These are phyloP conservation scores for Teunomyces aglyptinius DNA, from an alignment of 805 yeast genomes.

Conservation along the genomic window DNA sequence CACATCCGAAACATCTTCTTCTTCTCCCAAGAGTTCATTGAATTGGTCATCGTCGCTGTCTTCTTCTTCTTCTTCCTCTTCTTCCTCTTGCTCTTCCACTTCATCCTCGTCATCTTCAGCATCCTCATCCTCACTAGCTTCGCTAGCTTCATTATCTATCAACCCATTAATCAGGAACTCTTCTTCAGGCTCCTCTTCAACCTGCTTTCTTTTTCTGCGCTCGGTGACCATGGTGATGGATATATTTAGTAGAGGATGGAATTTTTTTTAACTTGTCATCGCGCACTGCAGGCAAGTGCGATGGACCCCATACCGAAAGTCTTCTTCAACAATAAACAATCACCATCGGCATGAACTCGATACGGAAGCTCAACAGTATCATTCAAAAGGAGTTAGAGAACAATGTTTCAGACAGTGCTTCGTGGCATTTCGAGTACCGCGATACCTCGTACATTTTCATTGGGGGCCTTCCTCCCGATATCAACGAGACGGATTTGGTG, in stretches of 20 bases:
- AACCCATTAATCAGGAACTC: slow-evolving; percentile 37
- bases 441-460: slow-evolving; percentile 77
- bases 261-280: slow-evolving; percentile 4
- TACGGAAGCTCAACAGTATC: slow-evolving; percentile 49
- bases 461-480: slow-evolving; percentile 63
- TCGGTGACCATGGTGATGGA: slow-evolving; percentile 4
- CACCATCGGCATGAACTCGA: slow-evolving; percentile 30
- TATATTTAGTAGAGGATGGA: background rate
- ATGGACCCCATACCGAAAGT: slow-evolving; percentile 4
- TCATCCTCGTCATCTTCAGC: slow-evolving; percentile 23
- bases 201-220: slow-evolving; percentile 15
- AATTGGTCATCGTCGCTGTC: slow-evolving; percentile 61
- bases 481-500: slow-evolving; percentile 74
- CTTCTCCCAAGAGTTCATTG: slow-evolving; percentile 57
- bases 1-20: slow-evolving; percentile 43
- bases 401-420: slow-evolving; percentile 57
- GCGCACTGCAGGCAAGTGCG: slow-evolving; percentile 1
- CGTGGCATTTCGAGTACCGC: slow-evolving; percentile 87
- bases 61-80: slow-evolving; percentile 22
- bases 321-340: background rate
- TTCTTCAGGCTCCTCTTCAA: slow-evolving; percentile 27
- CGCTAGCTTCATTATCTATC: slow-evolving; percentile 44
- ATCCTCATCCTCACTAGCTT: slow-evolving; percentile 32
- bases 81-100: slow-evolving; percentile 12
- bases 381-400: slow-evolving; percentile 67